Percentiles rank a stretch among this genome's conserved stretches.
Conservation (phyloP, 179 eudicot genomes). For the Actinidia arguta region DNA sequence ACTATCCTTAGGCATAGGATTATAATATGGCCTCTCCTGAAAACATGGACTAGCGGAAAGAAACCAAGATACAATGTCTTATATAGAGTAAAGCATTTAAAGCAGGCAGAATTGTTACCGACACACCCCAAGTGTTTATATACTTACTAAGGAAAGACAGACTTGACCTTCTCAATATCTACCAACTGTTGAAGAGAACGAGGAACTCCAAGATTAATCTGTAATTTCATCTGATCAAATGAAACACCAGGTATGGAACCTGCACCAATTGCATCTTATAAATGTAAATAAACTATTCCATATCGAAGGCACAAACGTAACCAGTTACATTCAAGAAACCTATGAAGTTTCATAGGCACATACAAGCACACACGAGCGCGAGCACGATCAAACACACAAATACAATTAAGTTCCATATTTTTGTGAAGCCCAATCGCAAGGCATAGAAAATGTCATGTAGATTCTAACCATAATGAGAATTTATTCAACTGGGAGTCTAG, state of each 20-base stretch:
- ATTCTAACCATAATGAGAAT: background rate
- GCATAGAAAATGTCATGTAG: background rate
- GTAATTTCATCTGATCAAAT: constrained; percentile 89
- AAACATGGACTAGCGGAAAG: background rate
- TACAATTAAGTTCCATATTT: background rate
- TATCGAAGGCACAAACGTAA: constrained; percentile 3
- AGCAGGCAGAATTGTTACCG: background rate
- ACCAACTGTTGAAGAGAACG: constrained; percentile 65
- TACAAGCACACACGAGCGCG: background rate
- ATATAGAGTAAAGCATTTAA: constrained; percentile 1
- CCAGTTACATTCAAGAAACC: background rate
- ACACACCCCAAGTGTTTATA: background rate
- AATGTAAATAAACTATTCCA: background rate
- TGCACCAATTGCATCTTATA: constrained; percentile 37
- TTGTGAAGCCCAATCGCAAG: background rate
- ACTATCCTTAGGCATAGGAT: background rate
- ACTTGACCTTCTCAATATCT: constrained; percentile 88
- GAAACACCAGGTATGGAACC: constrained; percentile 95
- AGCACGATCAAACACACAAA: background rate
- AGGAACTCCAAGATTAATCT: constrained; percentile 94
- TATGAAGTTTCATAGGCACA: background rate
- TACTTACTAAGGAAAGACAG: constrained; percentile 97
- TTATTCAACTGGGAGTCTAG: background rate
- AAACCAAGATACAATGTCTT: background rate
- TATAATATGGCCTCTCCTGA: background rate